Conservation (phyloP, 2,329 filamentous ascomycete species). For the Stemphylium beticola region DNA sequence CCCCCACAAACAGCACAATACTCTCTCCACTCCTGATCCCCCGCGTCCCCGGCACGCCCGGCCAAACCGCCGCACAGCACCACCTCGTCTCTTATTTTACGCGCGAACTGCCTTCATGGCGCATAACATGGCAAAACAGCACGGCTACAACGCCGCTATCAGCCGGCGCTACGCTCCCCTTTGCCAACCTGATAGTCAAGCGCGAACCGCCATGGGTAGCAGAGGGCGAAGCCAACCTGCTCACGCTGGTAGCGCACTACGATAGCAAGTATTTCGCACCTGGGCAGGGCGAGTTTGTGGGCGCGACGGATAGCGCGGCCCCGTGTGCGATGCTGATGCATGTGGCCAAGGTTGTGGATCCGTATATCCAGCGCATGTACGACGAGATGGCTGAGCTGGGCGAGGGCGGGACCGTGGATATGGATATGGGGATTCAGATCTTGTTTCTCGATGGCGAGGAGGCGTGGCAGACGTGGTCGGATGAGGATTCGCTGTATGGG, state of each 20-base stretch:
- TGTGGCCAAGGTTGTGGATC: conserved; percentile 79
- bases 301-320: conserved; percentile 90
- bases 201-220: conserved; percentile 85
- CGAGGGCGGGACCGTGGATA: conserved; percentile 67
- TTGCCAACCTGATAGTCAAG: conserved; percentile 83
- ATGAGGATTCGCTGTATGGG: conserved; percentile 85
- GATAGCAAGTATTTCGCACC: conserved; percentile 73
- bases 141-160: conserved; percentile 81
- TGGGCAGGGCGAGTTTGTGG: conserved; percentile 82
- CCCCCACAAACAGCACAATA: conserved; percentile 76
- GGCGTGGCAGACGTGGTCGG: conserved; percentile 82
- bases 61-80: conserved; percentile 72
- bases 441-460: conserved; percentile 93
- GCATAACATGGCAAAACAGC: conserved; percentile 85
- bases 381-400: conserved; percentile 65
- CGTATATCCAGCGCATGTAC: conserved; percentile 82
- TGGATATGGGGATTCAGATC: conserved; percentile 84
- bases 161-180: conserved; percentile 73
- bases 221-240: conserved; percentile 74
- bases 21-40: conserved; percentile 86
- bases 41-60: conserved; percentile 85
- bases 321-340: conserved; percentile 95
- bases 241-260: conserved; percentile 93
- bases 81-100: conserved; percentile 88
- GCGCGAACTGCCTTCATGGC: conserved; percentile 77